Conservation (phyloP, 2,329 filamentous ascomycete species). For the Arthroderma uncinatum region DNA sequence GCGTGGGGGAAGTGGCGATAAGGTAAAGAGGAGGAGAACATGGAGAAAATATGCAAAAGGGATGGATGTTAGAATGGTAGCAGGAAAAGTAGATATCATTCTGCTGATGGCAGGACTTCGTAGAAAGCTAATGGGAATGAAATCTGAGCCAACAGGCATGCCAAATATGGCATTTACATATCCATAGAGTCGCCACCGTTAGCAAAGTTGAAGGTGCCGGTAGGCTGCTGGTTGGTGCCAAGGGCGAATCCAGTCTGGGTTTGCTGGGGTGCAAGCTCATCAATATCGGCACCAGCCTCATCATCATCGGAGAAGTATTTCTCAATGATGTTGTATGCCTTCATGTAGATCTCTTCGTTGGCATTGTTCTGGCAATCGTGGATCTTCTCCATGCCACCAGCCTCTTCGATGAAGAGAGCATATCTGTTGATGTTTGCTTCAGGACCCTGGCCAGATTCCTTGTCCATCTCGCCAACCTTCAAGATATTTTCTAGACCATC, state of each 20-base stretch:
- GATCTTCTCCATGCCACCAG: constrained; percentile 99
- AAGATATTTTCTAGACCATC: constrained; percentile 98
- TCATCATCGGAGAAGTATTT: constrained; percentile 99
- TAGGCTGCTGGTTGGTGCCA: constrained; percentile 52
- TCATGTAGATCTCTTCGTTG: constrained; percentile 99
- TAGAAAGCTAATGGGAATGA: not conserved
- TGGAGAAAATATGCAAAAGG: not conserved
- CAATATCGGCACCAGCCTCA: constrained; percentile 64
- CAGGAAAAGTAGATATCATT: constrained; percentile 11
- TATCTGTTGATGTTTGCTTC: constrained; percentile 70
- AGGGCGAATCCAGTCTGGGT: constrained; percentile 65
- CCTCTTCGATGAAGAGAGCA: constrained; percentile 96
- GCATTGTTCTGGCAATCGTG: constrained; percentile 99
- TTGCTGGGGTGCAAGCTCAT: constrained; percentile 63
- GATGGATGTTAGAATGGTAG: not conserved
- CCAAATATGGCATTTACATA: constrained; percentile 44
- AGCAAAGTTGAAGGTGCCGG: constrained; percentile 85
- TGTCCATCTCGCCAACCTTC: constrained; percentile 98
- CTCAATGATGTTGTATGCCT: constrained; percentile 99
- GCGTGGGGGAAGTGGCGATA: not conserved
- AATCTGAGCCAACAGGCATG: not conserved
- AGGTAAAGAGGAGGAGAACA: not conserved
- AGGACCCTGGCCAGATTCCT: constrained; percentile 57
- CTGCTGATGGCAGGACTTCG: not conserved
- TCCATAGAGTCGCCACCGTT: constrained; percentile 62